Conservation (phyloP, 176 grass and related monocot species). For the Thinopyrum elongatum region DNA sequence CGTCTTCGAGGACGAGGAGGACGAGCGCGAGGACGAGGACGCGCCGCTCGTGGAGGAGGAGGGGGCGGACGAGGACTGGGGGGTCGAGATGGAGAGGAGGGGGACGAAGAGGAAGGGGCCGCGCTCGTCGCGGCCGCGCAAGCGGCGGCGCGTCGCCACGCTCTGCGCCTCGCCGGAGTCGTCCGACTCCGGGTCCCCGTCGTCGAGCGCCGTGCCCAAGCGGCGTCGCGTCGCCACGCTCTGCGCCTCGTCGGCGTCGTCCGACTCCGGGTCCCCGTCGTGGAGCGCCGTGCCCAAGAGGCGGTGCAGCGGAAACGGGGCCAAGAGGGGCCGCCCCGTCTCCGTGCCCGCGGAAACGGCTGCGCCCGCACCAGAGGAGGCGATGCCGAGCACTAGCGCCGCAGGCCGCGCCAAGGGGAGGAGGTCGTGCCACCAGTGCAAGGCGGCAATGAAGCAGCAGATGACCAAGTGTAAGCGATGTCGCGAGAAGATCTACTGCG, state of each 20-base stretch:
- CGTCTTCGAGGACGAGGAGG: background rate
- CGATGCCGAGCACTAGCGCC: background rate
- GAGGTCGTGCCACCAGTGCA: conserved; percentile 41
- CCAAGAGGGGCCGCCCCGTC: background rate
- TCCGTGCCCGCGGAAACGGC: background rate
- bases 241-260: background rate
- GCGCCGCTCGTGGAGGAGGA: background rate
- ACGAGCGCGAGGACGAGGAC: background rate
- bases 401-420: background rate
- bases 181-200: background rate
- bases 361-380: background rate
- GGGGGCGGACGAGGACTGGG: conserved; percentile 3
- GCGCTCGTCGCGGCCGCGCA: background rate
- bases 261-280: background rate
- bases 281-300: background rate
- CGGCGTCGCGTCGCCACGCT: background rate
- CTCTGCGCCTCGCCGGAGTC: background rate
- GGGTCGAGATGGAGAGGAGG: background rate
- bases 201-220: background rate
- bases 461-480: conserved; percentile 31
- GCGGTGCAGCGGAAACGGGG: background rate
- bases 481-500: conserved; percentile 37
- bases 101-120: background rate
- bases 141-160: background rate
- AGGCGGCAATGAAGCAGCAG: background rate